phyloP scores from a whole-genome alignment of 2,329 filamentous ascomycete species.

The Cryphonectria parasitica region DNA sequence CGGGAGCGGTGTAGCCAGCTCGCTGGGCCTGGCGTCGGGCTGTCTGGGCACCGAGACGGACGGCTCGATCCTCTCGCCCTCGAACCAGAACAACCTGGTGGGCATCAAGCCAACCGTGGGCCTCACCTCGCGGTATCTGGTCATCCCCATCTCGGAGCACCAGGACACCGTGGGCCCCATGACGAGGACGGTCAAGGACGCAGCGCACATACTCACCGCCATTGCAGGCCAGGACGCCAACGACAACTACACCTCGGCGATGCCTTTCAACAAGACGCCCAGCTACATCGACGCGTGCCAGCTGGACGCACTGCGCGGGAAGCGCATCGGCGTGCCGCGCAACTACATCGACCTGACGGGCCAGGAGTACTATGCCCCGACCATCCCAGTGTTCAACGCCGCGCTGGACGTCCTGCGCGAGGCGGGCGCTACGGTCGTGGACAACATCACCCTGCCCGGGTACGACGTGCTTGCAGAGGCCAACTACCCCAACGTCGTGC shows the following conservation, averaged over 20 bases:
- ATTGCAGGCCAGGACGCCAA: constrained; percentile 58
- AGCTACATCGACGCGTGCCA: constrained; percentile 66
- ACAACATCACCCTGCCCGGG: constrained; percentile 56
- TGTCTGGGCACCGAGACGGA: constrained; percentile 22
- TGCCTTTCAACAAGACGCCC: constrained; percentile 56
- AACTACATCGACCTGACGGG: constrained; percentile 54
- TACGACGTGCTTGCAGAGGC: constrained; percentile 45
- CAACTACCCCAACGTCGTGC: constrained; percentile 45
- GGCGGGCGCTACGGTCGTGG: constrained; percentile 63
- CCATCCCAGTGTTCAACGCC: constrained; percentile 56
- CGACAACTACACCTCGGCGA: constrained; percentile 67
- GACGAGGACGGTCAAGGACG: constrained; percentile 51
- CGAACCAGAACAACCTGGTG: constrained; percentile 20
- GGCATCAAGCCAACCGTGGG: constrained; percentile 66
- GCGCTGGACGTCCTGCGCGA: constrained; percentile 55
- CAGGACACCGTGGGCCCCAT: constrained; percentile 65
- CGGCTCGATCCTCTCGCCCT: constrained; percentile 21
- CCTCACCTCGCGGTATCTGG: constrained; percentile 61
- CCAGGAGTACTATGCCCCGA: constrained; percentile 38
- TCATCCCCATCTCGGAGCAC: constrained; percentile 65
- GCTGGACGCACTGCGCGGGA: constrained; percentile 54
- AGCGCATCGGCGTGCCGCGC: constrained; percentile 66
- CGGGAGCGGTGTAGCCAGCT: constrained; percentile 63
- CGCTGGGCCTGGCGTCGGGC: constrained; percentile 62
- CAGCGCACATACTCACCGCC: constrained; percentile 62